A percentile compares a stretch with the other conserved stretches of the same genome.
These are phyloP conservation scores for Mycena chlorophos DNA, from an alignment of 768 basidiomycete species.

Conservation along the genomic window DNA sequence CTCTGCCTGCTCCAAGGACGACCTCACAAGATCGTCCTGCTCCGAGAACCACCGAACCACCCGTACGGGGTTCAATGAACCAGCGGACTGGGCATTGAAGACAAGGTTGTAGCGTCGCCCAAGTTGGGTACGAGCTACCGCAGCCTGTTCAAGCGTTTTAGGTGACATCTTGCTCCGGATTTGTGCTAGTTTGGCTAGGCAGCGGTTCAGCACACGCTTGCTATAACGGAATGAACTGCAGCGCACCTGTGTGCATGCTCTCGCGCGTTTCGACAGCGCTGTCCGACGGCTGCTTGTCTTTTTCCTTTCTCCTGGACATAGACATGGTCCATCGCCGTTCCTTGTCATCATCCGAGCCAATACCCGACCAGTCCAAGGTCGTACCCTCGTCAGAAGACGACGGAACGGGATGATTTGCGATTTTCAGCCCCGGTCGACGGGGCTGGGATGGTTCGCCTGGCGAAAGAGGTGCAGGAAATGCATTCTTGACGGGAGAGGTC, in stretches of 20 bases:
- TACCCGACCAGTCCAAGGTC: slow-evolving; percentile 75
- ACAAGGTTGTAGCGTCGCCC: slow-evolving; percentile 63
- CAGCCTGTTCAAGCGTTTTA: slow-evolving; percentile 62
- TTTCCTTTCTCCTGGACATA: slow-evolving; percentile 60
- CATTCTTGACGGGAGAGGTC: slow-evolving; percentile 22
- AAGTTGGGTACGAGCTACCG: slow-evolving; percentile 65
- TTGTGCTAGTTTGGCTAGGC: slow-evolving; percentile 55
- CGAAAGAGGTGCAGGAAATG: slow-evolving; percentile 23
- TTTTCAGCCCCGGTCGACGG: not conserved
- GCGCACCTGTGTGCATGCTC: slow-evolving; percentile 54
- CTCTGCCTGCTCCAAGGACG: slow-evolving; percentile 63
- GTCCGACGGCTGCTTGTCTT: slow-evolving; percentile 46
- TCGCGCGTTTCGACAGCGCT: slow-evolving; percentile 61
- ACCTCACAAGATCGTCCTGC: slow-evolving; percentile 47
- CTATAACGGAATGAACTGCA: not conserved
- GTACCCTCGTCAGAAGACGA: slow-evolving; percentile 66
- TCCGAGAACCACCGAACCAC: slow-evolving; percentile 62
- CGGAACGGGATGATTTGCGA: slow-evolving; percentile 56
- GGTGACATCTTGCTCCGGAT: slow-evolving; percentile 52
- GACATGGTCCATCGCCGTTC: slow-evolving; percentile 65
- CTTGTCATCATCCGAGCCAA: slow-evolving; percentile 53
- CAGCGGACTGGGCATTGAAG: slow-evolving; percentile 37
- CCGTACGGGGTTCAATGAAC: slow-evolving; percentile 45
- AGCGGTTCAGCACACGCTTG: slow-evolving; percentile 2
- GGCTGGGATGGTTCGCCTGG: slow-evolving; percentile 12